Conservation (phyloP, 2,329 filamentous ascomycete genomes). For the Aspergillus oerlinghausenensis region DNA sequence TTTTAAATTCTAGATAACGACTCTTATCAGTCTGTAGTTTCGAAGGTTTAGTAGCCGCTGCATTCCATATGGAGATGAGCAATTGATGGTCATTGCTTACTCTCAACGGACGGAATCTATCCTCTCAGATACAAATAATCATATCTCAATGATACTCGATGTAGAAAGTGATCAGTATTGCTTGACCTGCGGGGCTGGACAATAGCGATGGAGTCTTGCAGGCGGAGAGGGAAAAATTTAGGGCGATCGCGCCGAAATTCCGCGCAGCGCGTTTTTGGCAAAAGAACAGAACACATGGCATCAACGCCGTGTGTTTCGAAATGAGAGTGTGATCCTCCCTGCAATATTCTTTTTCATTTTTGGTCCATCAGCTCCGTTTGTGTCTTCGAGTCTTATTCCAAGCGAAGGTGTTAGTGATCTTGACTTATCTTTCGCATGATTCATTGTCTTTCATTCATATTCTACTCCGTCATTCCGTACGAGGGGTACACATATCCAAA, state of each 20-base stretch:
- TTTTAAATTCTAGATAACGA: neutral
- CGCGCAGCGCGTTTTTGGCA: neutral
- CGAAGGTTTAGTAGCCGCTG: neutral
- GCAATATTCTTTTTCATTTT: slow-evolving; percentile 1
- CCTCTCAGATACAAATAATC: neutral
- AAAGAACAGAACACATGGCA: slow-evolving; percentile 34
- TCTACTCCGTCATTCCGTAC: neutral
- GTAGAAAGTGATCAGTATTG: neutral
- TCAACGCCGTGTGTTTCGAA: slow-evolving; percentile 13
- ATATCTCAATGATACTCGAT: neutral
- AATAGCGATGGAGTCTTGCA: neutral
- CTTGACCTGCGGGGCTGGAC: neutral
- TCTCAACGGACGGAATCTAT: neutral
- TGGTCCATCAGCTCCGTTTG: slow-evolving; percentile 10
- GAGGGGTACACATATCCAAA: neutral
- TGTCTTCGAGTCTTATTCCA: neutral
- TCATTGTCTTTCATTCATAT: neutral
- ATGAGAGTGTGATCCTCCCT: slow-evolving; percentile 1
- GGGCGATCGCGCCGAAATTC: slow-evolving; percentile 11
- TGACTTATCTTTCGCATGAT: neutral
- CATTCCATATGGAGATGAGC: no score
- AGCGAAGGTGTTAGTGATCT: neutral
- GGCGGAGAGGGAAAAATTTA: slow-evolving; percentile 2
- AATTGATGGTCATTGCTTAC: neutral
- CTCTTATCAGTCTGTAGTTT: neutral